Evolutionary conservation across 345 rosid genomes (phyloP).

Genomic region (Erucastrum elatum): DNA sequence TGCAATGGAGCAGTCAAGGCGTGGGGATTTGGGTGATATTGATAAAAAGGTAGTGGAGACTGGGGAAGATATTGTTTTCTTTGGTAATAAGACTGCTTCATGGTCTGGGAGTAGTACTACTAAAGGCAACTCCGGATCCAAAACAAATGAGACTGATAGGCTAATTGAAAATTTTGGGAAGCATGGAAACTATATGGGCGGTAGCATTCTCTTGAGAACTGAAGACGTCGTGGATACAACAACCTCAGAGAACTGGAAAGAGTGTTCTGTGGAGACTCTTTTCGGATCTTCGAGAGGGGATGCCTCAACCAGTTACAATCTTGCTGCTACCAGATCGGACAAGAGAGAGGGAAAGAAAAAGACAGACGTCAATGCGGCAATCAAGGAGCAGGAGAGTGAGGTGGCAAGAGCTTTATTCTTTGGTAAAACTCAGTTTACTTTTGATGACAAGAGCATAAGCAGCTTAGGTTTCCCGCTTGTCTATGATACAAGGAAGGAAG

Average conservation of each 20-base stretch:
- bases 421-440: slow-evolving; percentile 56
- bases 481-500: slow-evolving; percentile 44
- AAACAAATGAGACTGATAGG: slow-evolving; percentile 50
- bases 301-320: slow-evolving; percentile 54
- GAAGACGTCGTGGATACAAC: slow-evolving; percentile 51
- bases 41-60: slow-evolving; percentile 50
- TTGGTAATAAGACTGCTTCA: slow-evolving; percentile 53
- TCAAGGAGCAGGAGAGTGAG: slow-evolving; percentile 88
- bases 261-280: slow-evolving; percentile 66
- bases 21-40: slow-evolving; percentile 31
- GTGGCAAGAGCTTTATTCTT: slow-evolving; percentile 76
- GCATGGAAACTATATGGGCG: slow-evolving; percentile 42
- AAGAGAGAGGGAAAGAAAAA: slow-evolving; percentile 74
- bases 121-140: slow-evolving; percentile 47
- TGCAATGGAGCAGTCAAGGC: slow-evolving; percentile 43
- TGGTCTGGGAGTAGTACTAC: slow-evolving; percentile 58
- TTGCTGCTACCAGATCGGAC: slow-evolving; percentile 40
- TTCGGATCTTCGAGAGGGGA: slow-evolving; percentile 61
- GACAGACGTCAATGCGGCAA: slow-evolving; percentile 46
- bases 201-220: slow-evolving; percentile 48
- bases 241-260: slow-evolving; percentile 71
- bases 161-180: slow-evolving; percentile 38
- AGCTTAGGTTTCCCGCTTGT: slow-evolving; percentile 53
- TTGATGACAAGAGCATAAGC: slow-evolving; percentile 51
- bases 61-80: slow-evolving; percentile 58